Base-by-base conservation (phyloP, 768 basidiomycete genomes). In the Rhizopogon vulgaris region DNA sequence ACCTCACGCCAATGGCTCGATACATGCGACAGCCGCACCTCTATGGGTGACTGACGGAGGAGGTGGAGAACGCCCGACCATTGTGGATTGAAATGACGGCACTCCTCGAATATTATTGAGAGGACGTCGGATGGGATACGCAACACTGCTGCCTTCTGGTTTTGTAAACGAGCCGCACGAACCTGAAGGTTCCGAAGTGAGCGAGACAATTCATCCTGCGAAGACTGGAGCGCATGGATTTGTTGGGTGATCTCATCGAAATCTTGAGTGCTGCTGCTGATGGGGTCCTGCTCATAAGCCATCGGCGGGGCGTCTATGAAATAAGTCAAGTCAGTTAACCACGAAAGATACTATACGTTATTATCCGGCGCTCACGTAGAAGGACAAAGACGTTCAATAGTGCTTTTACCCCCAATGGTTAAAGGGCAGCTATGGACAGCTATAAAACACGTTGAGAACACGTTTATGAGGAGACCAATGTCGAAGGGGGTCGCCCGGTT, bases 11-110 rank as follows among this genome's bases (percentile, higher is more conserved):
- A 71, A 38, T 63, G 64, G 36, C 55, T 59, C 32, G 62, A 63
- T 18, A 72, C 66, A 41, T 67, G 65, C 32, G 72, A 68, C 25
- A 73, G 51, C 28, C 65, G 66, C 32, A 67, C 58, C 52, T 67
- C 67, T 49, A 68, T 30, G 28, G 67, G 67, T n/a, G 59, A 60
- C 46, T 69, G 67, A 41, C 61, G 65, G 32, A 69, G 67, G 8
- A 65, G 57, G 49, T 58, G 60, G 40, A 65, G 66, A 12, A 69
- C 61, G n/a, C 65, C 66, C 12, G 57, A 48, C 63, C 67, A 67
- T 50, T 67, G 67, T 24, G 65, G 64, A 39, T 61, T 65, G 25
- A 60, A 51, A 52, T 69, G 65, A 46, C 63, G 59, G 41, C 63
- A 65, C 27, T 65, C 65, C 48, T 67, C 62, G 25, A 67, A 67